Evolutionary conservation across 129 eudicot genomes (phyloP).

Genomic region (Heracleum sosnowskyi): DNA sequence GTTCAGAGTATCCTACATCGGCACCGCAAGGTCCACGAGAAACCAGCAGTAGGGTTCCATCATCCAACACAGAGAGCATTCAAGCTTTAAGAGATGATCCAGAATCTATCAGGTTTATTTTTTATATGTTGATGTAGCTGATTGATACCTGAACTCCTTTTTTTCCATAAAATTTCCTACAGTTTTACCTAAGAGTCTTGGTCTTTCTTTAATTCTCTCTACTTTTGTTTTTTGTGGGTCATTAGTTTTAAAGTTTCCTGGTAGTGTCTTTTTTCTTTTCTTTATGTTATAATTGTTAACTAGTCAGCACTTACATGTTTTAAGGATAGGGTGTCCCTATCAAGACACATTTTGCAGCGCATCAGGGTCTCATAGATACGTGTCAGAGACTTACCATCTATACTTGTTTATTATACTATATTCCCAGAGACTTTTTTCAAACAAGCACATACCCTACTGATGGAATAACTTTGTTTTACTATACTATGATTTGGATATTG

Average conservation of each 20-base stretch:
- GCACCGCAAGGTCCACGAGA: conserved; percentile 35
- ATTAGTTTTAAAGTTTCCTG: not conserved
- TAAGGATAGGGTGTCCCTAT: not conserved
- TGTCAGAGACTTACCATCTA: not conserved
- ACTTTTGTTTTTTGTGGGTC: not conserved
- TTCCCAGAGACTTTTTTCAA: too few relatives aligned
- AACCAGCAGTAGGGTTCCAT: conserved; percentile 25
- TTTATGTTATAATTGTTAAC: not conserved
- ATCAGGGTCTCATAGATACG: not conserved
- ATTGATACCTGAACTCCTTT: not conserved
- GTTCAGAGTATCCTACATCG: conserved; percentile 24
- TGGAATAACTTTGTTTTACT: too few relatives aligned
- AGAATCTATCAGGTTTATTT: conserved; percentile 70
- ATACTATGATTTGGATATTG: too few relatives aligned
- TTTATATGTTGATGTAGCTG: not conserved
- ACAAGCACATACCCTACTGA: too few relatives aligned
- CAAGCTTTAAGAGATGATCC: conserved; percentile 60
- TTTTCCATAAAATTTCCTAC: not conserved
- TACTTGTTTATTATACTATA: not conserved
- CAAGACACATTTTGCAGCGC: not conserved
- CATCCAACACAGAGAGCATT: conserved; percentile 36
- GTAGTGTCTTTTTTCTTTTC: not conserved
- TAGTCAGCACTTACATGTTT: not conserved
- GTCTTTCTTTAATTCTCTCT: not conserved
- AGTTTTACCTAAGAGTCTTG: not conserved